phyloP scores from a whole-genome alignment of 768 basidiomycete species.

The Paxillus involutus region DNA sequence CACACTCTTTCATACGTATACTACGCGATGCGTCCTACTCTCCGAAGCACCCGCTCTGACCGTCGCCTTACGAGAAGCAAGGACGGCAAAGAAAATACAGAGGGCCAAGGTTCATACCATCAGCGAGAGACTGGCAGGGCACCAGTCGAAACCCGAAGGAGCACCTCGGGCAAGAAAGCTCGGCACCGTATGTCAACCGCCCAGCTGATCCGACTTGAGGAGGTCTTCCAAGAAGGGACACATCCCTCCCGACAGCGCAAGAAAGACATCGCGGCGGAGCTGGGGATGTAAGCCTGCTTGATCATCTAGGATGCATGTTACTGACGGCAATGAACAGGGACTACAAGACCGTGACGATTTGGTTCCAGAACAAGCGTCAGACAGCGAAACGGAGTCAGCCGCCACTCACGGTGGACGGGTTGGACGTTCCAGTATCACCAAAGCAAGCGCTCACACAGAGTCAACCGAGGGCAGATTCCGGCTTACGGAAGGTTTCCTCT shows the following conservation, averaged over 20 bases:
- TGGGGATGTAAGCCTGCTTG: slow-evolving; percentile 24
- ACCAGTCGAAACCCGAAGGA: background rate
- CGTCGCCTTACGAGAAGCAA: slow-evolving; percentile 9
- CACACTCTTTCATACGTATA: slow-evolving; percentile 17
- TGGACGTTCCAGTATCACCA: background rate
- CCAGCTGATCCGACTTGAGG: slow-evolving; percentile 29
- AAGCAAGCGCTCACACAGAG: background rate
- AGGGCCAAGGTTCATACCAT: background rate
- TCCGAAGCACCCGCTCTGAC: slow-evolving; percentile 29
- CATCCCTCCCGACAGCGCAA: slow-evolving; percentile 32
- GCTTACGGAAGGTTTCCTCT: slow-evolving; percentile 28
- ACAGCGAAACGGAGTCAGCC: slow-evolving; percentile 35
- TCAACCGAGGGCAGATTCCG: slow-evolving; percentile 16
- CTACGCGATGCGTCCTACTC: slow-evolving; percentile 23
- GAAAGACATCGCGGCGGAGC: slow-evolving; percentile 25
- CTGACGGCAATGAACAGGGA: slow-evolving; percentile 28
- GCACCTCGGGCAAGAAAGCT: slow-evolving; percentile 20
- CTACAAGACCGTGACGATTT: slow-evolving; percentile 57
- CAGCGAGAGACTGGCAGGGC: background rate
- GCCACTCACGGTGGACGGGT: background rate
- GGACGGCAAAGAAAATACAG: slow-evolving; percentile 17
- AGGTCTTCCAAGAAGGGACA: slow-evolving; percentile 25
- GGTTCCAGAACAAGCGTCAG: slow-evolving; percentile 84
- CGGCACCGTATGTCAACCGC: slow-evolving; percentile 38
- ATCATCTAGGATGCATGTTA: background rate